Conservation (phyloP, 2,329 filamentous ascomycete species). For the Botrytis porri region DNA sequence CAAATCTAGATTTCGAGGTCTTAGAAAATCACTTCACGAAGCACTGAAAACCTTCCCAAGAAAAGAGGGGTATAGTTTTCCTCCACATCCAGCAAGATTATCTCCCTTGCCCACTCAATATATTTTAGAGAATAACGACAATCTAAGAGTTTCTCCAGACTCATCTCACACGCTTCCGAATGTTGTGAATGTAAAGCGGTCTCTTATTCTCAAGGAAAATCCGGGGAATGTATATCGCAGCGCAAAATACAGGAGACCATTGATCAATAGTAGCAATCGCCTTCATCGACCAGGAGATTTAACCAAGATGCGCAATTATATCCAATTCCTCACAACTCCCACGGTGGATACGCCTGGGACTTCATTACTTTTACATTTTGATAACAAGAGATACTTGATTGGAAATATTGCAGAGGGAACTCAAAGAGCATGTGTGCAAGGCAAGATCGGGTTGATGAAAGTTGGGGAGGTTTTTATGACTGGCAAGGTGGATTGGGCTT, state of each 20-base stretch:
- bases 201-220: not conserved
- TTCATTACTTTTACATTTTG: slow-evolving; percentile 73
- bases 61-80: not conserved
- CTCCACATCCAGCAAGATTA: slow-evolving; percentile 14
- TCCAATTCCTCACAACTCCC: slow-evolving; percentile 76
- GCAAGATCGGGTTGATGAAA: slow-evolving; percentile 61
- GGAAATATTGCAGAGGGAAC: slow-evolving; percentile 81
- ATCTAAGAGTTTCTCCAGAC: not conserved
- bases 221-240: slow-evolving; percentile 12
- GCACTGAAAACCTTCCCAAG: not conserved
- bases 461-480: slow-evolving; percentile 79
- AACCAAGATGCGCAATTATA: slow-evolving; percentile 64
- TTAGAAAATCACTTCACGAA: not conserved
- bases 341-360: slow-evolving; percentile 86
- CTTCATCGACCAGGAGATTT: not conserved
- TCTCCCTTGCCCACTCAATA: not conserved
- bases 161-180: not conserved
- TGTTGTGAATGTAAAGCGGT: not conserved
- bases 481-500: slow-evolving; percentile 72
- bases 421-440: slow-evolving; percentile 65
- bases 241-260: not conserved
- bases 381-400: slow-evolving; percentile 79
- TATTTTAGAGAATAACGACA: not conserved
- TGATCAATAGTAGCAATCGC: not conserved
- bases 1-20: slow-evolving; percentile 5